A percentile compares a stretch with the other conserved stretches of the same genome.
Conservation (phyloP, 176 grass and related monocot species). For the Rhynchospora breviuscula region DNA sequence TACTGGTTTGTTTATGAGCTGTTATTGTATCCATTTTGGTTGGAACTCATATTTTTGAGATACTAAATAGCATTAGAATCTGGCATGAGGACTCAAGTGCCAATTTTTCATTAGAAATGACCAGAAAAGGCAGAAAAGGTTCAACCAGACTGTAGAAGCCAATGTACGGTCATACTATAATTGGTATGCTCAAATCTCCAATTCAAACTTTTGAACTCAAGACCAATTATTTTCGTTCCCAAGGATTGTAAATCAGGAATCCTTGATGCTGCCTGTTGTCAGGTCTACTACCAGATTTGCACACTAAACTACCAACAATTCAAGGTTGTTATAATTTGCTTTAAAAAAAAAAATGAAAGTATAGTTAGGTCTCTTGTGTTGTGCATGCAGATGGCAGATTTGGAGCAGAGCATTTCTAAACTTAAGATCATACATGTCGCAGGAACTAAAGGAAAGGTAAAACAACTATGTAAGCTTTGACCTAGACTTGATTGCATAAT, state of each 20-base stretch:
- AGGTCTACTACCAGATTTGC: neutral
- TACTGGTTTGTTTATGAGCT: neutral
- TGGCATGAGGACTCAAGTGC: neutral
- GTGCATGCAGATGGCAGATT: conserved; percentile 39
- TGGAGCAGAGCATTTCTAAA: conserved; percentile 55
- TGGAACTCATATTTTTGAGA: neutral
- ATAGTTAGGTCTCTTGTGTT: neutral
- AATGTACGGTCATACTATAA: neutral
- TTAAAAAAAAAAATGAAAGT: neutral
- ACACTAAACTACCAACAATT: neutral
- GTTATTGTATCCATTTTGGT: neutral
- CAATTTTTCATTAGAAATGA: neutral
- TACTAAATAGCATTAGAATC: neutral
- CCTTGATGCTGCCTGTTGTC: neutral
- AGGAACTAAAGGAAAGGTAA: conserved; percentile 94
- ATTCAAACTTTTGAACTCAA: neutral
- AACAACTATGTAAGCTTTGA: neutral
- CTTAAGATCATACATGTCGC: conserved; percentile 89
- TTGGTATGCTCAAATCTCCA: neutral
- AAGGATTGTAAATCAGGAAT: neutral
- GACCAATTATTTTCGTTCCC: neutral
- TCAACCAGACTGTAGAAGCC: neutral
- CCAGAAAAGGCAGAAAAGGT: neutral
- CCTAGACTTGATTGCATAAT: neutral
- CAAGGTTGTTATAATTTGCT: neutral